phyloP scores from a whole-genome alignment of 192 early-diverging fungal genomes.

The Coemansia pectinata region DNA sequence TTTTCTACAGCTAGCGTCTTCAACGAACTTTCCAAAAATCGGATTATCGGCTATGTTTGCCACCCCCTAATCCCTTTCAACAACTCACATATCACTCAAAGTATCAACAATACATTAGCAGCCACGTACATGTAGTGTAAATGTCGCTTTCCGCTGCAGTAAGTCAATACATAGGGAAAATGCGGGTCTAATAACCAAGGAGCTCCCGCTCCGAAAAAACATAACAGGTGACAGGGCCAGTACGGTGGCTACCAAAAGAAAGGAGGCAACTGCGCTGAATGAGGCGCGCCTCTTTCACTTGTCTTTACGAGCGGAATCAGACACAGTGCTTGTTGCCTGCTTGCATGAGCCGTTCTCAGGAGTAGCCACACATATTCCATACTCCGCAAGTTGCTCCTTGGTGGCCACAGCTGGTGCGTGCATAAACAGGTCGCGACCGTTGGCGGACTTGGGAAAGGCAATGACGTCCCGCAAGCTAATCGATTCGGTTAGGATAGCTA shows the following conservation, averaged over 20 bases:
- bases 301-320: background rate
- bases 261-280: background rate
- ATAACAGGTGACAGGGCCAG: background rate
- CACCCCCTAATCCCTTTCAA: background rate
- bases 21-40: background rate
- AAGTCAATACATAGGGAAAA: background rate
- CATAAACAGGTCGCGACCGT: constrained; percentile 81
- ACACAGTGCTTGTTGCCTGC: background rate
- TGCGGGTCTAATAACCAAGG: background rate
- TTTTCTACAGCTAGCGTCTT: background rate
- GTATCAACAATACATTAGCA: background rate
- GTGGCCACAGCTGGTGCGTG: constrained; percentile 68
- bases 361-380: constrained; percentile 53
- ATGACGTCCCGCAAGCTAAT: constrained; percentile 85
- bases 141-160: background rate
- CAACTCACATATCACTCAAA: background rate
- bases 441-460: constrained; percentile 86
- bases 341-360: background rate
- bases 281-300: background rate
- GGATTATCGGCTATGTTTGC: background rate
- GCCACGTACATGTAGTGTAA: background rate
- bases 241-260: background rate
- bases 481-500: constrained; percentile 71
- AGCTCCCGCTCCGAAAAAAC: background rate
- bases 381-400: constrained; percentile 64